Percentiles rank a stretch among this genome's conserved stretches.
Conservation (phyloP, 1,284 basidiomycete genomes). For the Cystobasidium sp. region DNA sequence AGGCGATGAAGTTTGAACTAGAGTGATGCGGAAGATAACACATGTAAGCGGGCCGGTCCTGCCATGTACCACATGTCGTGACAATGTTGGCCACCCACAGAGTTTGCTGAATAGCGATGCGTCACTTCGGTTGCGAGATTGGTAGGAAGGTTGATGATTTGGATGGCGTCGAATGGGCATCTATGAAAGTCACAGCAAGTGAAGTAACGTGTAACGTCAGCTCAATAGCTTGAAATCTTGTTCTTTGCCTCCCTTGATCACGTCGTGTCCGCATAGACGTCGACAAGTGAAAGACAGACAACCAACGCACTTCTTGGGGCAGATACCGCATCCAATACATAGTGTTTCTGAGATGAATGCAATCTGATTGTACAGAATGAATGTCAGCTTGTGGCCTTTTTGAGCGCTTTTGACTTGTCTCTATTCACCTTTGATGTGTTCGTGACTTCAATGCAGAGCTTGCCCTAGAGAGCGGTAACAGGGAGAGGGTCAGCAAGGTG, state of each 20-base stretch:
- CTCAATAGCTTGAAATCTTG: background rate
- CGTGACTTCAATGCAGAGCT: constrained; percentile 96
- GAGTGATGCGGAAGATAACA: background rate
- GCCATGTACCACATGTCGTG: background rate
- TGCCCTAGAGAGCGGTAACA: constrained; percentile 62
- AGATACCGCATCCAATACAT: constrained; percentile 78
- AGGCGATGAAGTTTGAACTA: constrained; percentile 92
- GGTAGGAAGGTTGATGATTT: constrained; percentile 95
- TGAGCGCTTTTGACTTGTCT: background rate
- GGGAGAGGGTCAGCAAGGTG: background rate
- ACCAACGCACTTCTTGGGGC: constrained; percentile 85
- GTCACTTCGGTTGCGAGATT: constrained; percentile 92
- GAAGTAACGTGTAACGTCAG: background rate
- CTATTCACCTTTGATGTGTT: constrained; percentile 64
- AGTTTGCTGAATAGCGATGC: constrained; percentile 94
- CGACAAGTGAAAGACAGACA: background rate
- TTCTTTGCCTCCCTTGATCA: constrained; percentile 4
- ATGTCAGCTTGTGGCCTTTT: background rate
- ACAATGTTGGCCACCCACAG: constrained; percentile 54
- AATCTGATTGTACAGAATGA: constrained; percentile 61
- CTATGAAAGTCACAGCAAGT: constrained; percentile 60
- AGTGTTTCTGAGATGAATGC: constrained; percentile 96
- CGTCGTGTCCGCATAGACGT: background rate
- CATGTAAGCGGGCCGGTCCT: background rate
- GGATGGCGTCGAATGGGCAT: constrained; percentile 96